phyloP scores from a whole-genome alignment of 768 basidiomycete species.

The Mycena vitilis region DNA sequence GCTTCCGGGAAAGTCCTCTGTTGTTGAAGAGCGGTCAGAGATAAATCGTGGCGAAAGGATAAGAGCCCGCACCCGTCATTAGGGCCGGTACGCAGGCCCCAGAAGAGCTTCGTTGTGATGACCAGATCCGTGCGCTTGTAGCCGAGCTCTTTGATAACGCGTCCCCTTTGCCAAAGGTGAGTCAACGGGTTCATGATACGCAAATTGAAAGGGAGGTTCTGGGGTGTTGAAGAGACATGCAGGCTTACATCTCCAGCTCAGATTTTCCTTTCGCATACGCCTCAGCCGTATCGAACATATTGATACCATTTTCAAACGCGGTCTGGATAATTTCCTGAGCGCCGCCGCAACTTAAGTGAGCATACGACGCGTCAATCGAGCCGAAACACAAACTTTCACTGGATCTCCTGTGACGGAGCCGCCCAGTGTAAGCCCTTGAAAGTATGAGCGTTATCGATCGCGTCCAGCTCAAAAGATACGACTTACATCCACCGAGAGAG shows the following conservation, averaged over 20 bases:
- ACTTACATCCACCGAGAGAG: conserved; percentile 66
- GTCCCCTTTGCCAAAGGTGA: conserved; percentile 61
- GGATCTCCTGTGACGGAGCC: conserved; percentile 35
- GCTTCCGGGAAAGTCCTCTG: conserved; percentile 67
- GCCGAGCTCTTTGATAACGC: conserved; percentile 79
- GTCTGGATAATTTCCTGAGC: conserved; percentile 79
- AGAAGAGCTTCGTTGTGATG: conserved; percentile 86
- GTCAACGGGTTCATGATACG: not conserved
- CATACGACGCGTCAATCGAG: not conserved
- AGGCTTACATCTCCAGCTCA: conserved; percentile 75
- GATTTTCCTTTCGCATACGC: conserved; percentile 73
- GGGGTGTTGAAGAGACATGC: not conserved
- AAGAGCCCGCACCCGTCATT: no score
- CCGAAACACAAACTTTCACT: conserved; percentile 20
- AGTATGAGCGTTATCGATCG: not conserved
- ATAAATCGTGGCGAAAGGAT: no score
- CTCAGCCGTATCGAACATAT: conserved; percentile 74
- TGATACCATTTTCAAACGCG: conserved; percentile 73
- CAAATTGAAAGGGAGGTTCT: no score
- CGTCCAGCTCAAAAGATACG: not conserved
- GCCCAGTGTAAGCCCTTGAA: conserved; percentile 34
- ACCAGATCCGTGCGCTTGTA: conserved; percentile 75
- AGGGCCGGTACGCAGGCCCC: conserved; percentile 60
- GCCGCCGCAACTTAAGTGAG: conserved; percentile 60
- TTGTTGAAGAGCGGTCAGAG: conserved; percentile 56